Conservation (phyloP, 2,329 filamentous ascomycete genomes). For the Davidsoniella australis region DNA sequence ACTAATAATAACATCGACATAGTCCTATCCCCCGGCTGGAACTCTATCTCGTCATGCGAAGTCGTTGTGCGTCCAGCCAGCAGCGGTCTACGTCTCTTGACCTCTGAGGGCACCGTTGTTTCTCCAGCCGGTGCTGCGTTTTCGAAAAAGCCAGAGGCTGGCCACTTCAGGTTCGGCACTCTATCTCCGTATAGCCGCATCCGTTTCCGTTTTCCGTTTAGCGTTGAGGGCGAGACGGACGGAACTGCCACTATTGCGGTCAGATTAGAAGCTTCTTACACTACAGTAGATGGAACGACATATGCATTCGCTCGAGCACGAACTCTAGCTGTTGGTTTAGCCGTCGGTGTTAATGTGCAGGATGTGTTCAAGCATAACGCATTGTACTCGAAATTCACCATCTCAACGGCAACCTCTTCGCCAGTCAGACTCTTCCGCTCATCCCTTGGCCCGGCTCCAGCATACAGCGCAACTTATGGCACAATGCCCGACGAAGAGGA, state of each 20-base stretch:
- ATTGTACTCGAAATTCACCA: constrained; percentile 78
- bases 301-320: constrained; percentile 44
- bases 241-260: constrained; percentile 43
- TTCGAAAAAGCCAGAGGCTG: constrained; percentile 33
- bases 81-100: constrained; percentile 46
- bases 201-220: constrained; percentile 60
- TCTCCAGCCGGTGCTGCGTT: constrained; percentile 22
- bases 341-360: constrained; percentile 88
- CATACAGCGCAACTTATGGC: constrained; percentile 49
- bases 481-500: constrained; percentile 27
- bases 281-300: constrained; percentile 44
- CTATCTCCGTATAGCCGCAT: constrained; percentile 30
- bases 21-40: constrained; percentile 56
- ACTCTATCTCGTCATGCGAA: constrained; percentile 42
- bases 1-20: constrained; percentile 63
- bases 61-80: constrained; percentile 47
- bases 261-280: constrained; percentile 60
- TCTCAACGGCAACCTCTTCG: constrained; percentile 56
- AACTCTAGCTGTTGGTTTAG: constrained; percentile 55
- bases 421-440: constrained; percentile 61
- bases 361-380: constrained; percentile 76
- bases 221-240: constrained; percentile 51
- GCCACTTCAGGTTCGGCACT: constrained; percentile 32
- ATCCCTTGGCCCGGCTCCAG: constrained; percentile 50
- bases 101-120: constrained; percentile 37